Conservation (phyloP, 2,329 filamentous ascomycete species). For the Didymosphaeria variabile region DNA sequence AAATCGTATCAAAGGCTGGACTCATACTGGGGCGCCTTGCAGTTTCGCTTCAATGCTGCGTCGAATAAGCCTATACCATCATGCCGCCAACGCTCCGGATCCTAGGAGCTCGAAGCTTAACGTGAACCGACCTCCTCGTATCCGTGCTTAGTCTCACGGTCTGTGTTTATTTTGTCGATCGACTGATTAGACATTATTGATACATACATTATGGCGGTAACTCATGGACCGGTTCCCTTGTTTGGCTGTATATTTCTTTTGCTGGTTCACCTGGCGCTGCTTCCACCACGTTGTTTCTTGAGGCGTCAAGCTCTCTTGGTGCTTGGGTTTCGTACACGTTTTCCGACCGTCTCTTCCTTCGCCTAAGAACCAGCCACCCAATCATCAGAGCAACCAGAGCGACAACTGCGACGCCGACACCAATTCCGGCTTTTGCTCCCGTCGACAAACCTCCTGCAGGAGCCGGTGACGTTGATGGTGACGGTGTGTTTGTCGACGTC, state of each 20-base stretch:
- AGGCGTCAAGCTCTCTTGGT: neutral
- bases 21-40: neutral
- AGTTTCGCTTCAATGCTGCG: neutral
- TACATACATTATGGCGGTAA: neutral
- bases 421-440: neutral
- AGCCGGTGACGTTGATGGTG: neutral
- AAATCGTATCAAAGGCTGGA: neutral
- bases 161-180: neutral
- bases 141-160: neutral
- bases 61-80: too few relatives aligned
- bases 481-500: neutral
- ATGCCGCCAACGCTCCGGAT: too few relatives aligned
- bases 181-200: too few relatives aligned
- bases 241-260: constrained; percentile 1
- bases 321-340: neutral
- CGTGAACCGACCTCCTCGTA: too few relatives aligned
- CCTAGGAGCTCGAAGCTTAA: too few relatives aligned
- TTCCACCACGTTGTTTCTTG: neutral
- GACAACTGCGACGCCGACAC: neutral
- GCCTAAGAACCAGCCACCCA: neutral
- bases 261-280: neutral
- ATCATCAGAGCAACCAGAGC: neutral
- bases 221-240: neutral
- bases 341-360: neutral
- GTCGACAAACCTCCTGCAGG: neutral